Conservation (phyloP, 83 land plant genomes). For the Thuja plicata region DNA sequence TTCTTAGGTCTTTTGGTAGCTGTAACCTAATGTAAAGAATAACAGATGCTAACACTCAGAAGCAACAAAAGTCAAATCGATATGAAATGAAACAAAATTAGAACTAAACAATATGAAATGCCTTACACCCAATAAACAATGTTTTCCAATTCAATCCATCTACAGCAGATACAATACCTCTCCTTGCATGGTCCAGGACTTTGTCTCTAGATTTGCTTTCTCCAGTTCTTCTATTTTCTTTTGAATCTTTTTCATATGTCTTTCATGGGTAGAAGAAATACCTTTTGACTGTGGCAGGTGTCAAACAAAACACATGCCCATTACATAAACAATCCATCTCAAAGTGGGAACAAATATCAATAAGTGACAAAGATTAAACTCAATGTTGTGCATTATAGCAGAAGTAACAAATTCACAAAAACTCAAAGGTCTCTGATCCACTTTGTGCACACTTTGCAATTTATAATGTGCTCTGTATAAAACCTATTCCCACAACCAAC, state of each 20-base stretch:
- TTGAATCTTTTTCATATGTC: constrained; percentile 43
- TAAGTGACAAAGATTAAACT: background rate
- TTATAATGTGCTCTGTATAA: background rate
- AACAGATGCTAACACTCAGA: background rate
- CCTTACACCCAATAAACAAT: background rate
- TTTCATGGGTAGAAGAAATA: constrained; percentile 72
- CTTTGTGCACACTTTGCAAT: background rate
- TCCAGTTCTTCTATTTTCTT: constrained; percentile 74
- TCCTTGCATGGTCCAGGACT: constrained; percentile 90
- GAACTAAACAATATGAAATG: background rate
- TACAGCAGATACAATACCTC: constrained; percentile 52
- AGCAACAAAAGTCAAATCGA: background rate
- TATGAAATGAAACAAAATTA: background rate
- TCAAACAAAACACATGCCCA: background rate
- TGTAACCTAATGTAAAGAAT: constrained; percentile 52
- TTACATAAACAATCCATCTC: background rate
- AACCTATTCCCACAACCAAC: background rate
- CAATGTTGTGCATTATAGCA: background rate
- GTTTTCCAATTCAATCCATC: background rate
- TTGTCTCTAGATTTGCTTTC: constrained; percentile 75
- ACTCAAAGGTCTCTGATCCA: background rate
- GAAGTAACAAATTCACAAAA: background rate
- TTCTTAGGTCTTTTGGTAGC: constrained; percentile 92
- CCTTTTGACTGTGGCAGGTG: constrained; percentile 20
- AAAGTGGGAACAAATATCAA: background rate